Evolutionary conservation across 305 asterid species (phyloP).

Genomic region (Lippia alba): DNA sequence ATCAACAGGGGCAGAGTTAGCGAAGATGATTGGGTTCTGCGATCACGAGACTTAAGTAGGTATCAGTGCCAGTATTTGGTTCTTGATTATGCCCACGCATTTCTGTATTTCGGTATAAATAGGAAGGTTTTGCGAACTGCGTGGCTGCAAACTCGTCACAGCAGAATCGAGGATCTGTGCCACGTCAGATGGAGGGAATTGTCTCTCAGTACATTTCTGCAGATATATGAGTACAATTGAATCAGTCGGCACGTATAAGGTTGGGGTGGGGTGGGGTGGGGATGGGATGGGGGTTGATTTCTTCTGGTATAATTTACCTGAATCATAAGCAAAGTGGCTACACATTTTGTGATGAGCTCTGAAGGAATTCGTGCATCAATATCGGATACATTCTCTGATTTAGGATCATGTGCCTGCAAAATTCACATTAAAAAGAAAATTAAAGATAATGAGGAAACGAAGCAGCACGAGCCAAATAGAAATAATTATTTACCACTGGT

Average conservation of each 20-base stretch:
- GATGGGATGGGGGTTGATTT: background rate
- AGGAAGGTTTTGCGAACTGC: slow-evolving; percentile 79
- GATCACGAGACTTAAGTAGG: slow-evolving; percentile 56
- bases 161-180: slow-evolving; percentile 94
- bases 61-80: slow-evolving; percentile 92
- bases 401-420: slow-evolving; percentile 63
- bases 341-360: slow-evolving; percentile 82
- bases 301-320: slow-evolving; percentile 58
- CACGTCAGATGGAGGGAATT: slow-evolving; percentile 92
- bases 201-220: slow-evolving; percentile 96
- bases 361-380: slow-evolving; percentile 76
- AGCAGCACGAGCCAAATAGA: slow-evolving; percentile 21
- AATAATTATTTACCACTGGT: slow-evolving; percentile 49
- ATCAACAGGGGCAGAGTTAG: slow-evolving; percentile 12
- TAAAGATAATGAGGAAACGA: slow-evolving; percentile 26
- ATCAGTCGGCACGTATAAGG: background rate
- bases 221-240: slow-evolving; percentile 10
- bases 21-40: slow-evolving; percentile 13
- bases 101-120: slow-evolving; percentile 84
- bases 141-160: slow-evolving; percentile 78
- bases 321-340: slow-evolving; percentile 92
- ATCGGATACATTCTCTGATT: slow-evolving; percentile 46
- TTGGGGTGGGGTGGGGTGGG: background rate
- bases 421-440: slow-evolving; percentile 26
- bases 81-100: slow-evolving; percentile 94